Conservation (phyloP, 2,329 filamentous ascomycete species). For the Ambrosiella beaveri region DNA sequence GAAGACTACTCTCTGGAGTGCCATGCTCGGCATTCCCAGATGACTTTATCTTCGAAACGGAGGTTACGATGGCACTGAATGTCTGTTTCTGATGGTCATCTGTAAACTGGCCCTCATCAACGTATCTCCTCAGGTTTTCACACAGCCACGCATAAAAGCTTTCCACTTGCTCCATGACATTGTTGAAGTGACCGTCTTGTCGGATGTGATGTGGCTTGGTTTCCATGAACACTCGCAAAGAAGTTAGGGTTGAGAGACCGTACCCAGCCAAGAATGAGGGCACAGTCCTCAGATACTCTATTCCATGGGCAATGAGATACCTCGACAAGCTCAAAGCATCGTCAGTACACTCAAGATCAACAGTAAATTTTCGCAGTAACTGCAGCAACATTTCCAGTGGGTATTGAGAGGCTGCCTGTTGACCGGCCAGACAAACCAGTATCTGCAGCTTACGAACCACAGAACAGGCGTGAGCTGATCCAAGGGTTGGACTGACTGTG, state of each 20-base stretch:
- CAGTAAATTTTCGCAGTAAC: constrained; percentile 59
- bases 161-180: constrained; percentile 58
- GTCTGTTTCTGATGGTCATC: constrained; percentile 30
- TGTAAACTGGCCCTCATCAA: constrained; percentile 32
- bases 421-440: constrained; percentile 59
- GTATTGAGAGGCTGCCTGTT: constrained; percentile 58
- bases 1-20: constrained; percentile 60
- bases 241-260: constrained; percentile 60
- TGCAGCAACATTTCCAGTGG: constrained; percentile 81
- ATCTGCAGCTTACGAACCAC: constrained; percentile 75
- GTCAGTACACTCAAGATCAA: constrained; percentile 73
- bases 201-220: constrained; percentile 57
- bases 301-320: constrained; percentile 60
- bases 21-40: constrained; percentile 52
- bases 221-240: constrained; percentile 57
- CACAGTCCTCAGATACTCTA: constrained; percentile 41
- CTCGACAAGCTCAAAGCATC: constrained; percentile 76
- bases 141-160: constrained; percentile 66
- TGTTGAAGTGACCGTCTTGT: constrained; percentile 65
- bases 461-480: constrained; percentile 71
- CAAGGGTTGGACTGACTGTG: constrained; percentile 65
- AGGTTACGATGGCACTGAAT: constrained; percentile 50
- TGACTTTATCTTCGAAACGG: constrained; percentile 48
- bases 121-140: constrained; percentile 46
- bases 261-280: constrained; percentile 71